Evolutionary conservation across 106 monocot genomes (phyloP), one percentile per base, ranked within the genome.

Genomic region (Dendrobium nobile): DNA sequence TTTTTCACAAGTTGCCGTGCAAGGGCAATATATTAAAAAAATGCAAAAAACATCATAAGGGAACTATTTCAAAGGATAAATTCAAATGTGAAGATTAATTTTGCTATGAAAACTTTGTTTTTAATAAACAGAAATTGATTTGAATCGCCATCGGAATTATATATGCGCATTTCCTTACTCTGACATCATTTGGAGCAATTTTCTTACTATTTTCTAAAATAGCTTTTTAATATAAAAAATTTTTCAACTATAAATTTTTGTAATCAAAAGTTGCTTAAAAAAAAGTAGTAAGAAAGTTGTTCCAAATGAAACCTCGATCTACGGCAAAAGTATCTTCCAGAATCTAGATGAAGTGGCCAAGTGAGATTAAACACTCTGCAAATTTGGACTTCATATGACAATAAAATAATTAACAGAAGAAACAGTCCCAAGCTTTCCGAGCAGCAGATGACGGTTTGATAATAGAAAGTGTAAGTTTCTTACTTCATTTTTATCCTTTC

Each of bases 401-500:
- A 26, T 26, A 10, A 24, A 27, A 28, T 67, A 28, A 11, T 67
- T 67, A 67, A 28, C 22, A 27, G 67, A 67, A 27, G 67, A 67
- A 26, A 67, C 67, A 24, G 0, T 67, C 67, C 20, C 9, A 24
- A 67, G 20, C 26, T 26, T 67, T 24, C 67, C 7, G 67, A 67
- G 31, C 27, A 67, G 27, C 22, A 9, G 5, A 67, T 27, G 67
- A 67, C 7, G 26, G 2, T 67, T 27, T 27, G 27, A 26, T 67
- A 24, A 67, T 8, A 37, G 70, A 70, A 37, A 70, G 15, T 33
- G 22, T 37, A 37, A 70, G 74, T 9, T 54, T 19, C 93, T 86
- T 88, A 98, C 98, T 98, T 98, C 79, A 98, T 95, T 56, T 84
- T 84, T 48, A 98, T 88, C 41, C 89, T 79, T 41, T 75, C 78